These are phyloP conservation scores for Candida nonsorbophila DNA, from an alignment of 805 yeast genomes.

Conservation along the genomic window DNA sequence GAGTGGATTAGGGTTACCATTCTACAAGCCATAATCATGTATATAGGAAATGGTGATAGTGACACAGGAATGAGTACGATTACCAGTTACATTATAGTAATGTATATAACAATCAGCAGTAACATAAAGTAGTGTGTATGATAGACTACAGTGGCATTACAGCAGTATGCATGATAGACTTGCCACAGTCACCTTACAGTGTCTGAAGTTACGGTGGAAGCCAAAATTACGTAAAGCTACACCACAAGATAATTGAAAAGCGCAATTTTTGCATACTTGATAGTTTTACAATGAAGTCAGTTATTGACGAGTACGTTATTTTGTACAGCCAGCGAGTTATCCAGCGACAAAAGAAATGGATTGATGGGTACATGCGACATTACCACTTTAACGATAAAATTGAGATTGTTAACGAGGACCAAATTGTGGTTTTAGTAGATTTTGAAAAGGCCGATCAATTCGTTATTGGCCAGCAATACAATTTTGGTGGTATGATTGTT, in stretches of 20 bases:
- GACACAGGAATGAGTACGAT: too few species aligned
- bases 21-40: conserved; percentile 25
- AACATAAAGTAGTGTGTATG: conserved; percentile 1
- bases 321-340: conserved; percentile 40
- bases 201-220: background rate
- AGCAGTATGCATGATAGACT: background rate
- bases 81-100: too few species aligned
- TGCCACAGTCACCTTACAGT: background rate
- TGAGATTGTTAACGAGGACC: conserved; percentile 34
- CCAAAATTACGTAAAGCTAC: background rate
- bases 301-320: conserved; percentile 42
- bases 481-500: conserved; percentile 5
- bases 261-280: background rate
- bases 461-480: conserved; percentile 7
- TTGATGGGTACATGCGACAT: conserved; percentile 43
- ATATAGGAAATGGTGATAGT: too few species aligned
- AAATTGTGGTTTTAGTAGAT: conserved; percentile 28
- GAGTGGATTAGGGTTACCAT: conserved; percentile 80
- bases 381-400: conserved; percentile 46
- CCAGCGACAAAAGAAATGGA: conserved; percentile 48
- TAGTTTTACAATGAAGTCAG: conserved; percentile 15
- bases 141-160: background rate
- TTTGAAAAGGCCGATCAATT: conserved; percentile 15
- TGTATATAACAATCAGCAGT: conserved; percentile 1
- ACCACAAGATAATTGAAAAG: background rate